A percentile compares a stretch with the other conserved stretches of the same genome.
Conservation (phyloP, 1,139 yeast species). For the Tardiomyces blankii region DNA sequence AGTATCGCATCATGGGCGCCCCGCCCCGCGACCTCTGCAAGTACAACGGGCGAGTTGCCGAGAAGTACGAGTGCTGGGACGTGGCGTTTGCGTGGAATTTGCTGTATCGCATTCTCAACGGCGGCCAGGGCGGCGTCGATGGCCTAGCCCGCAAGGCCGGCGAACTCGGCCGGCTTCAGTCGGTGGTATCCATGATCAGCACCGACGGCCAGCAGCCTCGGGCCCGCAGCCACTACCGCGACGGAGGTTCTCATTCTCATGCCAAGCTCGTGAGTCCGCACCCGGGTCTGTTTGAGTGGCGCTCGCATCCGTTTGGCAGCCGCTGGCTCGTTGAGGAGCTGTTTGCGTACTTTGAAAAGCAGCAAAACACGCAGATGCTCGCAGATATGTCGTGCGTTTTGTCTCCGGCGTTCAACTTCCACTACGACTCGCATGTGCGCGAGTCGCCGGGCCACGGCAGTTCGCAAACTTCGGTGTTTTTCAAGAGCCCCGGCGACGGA, state of each 20-base stretch:
- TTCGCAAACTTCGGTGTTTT: not conserved
- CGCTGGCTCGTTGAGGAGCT: constrained; percentile 58
- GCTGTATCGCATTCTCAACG: constrained; percentile 6
- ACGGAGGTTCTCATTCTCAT: not conserved
- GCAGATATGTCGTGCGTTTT: constrained; percentile 76
- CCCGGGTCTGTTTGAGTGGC: constrained; percentile 39
- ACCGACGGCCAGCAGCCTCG: too few relatives aligned
- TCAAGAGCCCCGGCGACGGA: not conserved
- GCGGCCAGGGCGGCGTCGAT: not conserved
- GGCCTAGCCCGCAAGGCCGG: too few relatives aligned
- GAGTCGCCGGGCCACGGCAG: not conserved
- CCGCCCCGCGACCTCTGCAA: constrained; percentile 53
- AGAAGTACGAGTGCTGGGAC: constrained; percentile 46
- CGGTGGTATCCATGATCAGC: too few relatives aligned
- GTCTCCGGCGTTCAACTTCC: constrained; percentile 7
- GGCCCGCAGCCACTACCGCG: not conserved
- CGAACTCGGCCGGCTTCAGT: too few relatives aligned
- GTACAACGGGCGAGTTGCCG: constrained; percentile 66
- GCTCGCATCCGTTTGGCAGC: constrained; percentile 73
- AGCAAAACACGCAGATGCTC: constrained; percentile 74
- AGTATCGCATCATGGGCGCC: constrained; percentile 61
- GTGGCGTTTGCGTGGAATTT: constrained; percentile 73
- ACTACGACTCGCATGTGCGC: not conserved
- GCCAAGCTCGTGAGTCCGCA: not conserved
- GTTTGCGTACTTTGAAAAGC: constrained; percentile 49